Evolutionary conservation across 1,139 yeast species (phyloP).

Genomic region (Blastobotrys proliferans): DNA sequence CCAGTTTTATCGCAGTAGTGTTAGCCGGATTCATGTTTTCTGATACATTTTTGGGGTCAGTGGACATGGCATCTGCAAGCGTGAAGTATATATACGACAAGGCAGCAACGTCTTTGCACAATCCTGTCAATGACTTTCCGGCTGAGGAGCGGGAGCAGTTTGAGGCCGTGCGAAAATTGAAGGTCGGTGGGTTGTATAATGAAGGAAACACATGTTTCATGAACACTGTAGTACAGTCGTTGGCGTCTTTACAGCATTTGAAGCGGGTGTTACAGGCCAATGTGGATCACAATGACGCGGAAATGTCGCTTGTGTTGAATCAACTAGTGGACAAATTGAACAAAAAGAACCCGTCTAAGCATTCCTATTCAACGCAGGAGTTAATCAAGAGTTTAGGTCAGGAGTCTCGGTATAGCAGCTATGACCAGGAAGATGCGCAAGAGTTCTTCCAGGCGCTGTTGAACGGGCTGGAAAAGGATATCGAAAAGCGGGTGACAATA

Average conservation of each 20-base stretch:
- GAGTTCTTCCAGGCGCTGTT: constrained; percentile 83
- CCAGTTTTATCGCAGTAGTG: constrained; percentile 2
- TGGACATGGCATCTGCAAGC: constrained; percentile 35
- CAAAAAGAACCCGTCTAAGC: constrained; percentile 30
- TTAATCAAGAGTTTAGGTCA: constrained; percentile 70
- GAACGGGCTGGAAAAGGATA: constrained; percentile 66
- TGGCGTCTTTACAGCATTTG: constrained; percentile 70
- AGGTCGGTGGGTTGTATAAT: constrained; percentile 76
- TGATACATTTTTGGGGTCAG: constrained; percentile 35
- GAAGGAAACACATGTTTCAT: constrained; percentile 94
- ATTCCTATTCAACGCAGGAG: constrained; percentile 59
- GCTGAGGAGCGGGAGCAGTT: constrained; percentile 26
- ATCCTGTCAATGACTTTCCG: constrained; percentile 12
- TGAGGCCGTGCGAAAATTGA: constrained; percentile 26
- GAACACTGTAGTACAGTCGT: constrained; percentile 82
- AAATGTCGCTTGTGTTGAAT: constrained; percentile 13
- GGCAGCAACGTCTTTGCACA: constrained; percentile 22
- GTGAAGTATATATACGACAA: constrained; percentile 30
- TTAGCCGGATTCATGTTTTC: constrained; percentile 26
- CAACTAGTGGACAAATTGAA: constrained; percentile 34
- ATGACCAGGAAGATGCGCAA: constrained; percentile 93
- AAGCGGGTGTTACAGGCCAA: constrained; percentile 44
- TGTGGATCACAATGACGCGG: constrained; percentile 1
- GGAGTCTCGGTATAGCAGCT: constrained; percentile 75
- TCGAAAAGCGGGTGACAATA: constrained; percentile 15